phyloP scores from a whole-genome alignment of 305 asterid genomes.

The Lippia alba region DNA sequence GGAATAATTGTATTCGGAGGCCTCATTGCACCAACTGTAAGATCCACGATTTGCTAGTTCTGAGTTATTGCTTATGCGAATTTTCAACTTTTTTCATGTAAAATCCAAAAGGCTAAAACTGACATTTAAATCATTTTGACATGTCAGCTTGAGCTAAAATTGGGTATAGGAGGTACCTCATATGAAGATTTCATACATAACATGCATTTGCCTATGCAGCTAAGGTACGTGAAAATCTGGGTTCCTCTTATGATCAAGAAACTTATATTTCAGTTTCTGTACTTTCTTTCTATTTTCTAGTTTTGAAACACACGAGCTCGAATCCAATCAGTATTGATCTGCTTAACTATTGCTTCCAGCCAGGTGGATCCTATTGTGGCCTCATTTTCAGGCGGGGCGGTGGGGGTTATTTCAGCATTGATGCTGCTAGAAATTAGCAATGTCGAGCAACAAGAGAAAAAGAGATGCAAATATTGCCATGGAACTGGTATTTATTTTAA shows the following conservation, averaged over 20 bases:
- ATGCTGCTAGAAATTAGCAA: constrained; percentile 87
- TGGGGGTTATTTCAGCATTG: constrained; percentile 82
- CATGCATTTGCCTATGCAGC: constrained; percentile 83
- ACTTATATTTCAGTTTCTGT: background rate
- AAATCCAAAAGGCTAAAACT: constrained; percentile 24
- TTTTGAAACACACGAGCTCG: background rate
- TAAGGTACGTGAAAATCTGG: constrained; percentile 55
- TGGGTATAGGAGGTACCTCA: constrained; percentile 90
- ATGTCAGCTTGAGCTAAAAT: constrained; percentile 84
- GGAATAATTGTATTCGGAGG: constrained; percentile 91
- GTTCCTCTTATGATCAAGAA: background rate
- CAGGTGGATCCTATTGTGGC: constrained; percentile 96
- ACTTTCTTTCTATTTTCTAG: no score
- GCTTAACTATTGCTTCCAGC: constrained; percentile 46
- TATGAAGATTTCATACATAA: constrained; percentile 74
- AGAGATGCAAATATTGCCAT: constrained; percentile 85
- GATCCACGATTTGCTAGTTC: constrained; percentile 35
- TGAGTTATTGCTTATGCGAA: background rate
- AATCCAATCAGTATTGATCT: background rate
- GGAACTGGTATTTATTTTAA: constrained; percentile 68
- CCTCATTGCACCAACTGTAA: constrained; percentile 85
- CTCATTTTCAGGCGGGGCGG: constrained; percentile 94
- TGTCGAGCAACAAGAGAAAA: constrained; percentile 88
- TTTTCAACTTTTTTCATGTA: background rate
- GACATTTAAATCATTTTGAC: constrained; percentile 34